These are phyloP conservation scores for Chlamydomonas sp. DNA, from an alignment of 139 green algal species.

Conservation along the genomic window DNA sequence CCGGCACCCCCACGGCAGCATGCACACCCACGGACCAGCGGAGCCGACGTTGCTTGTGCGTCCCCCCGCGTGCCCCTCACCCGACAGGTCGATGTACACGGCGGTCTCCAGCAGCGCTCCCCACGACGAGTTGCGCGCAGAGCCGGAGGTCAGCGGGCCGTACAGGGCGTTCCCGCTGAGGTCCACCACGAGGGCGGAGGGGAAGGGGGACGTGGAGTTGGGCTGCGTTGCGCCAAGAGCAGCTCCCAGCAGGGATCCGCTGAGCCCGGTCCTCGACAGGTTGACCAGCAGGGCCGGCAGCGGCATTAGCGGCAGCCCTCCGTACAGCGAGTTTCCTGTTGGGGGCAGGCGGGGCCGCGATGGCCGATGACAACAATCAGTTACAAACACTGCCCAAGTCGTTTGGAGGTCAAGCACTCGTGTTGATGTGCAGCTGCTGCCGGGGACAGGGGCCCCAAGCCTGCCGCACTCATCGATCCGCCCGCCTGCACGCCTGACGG, in stretches of 20 bases:
- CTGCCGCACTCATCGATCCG: too few relatives aligned
- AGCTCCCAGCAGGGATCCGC: neutral
- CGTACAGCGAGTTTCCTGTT: neutral
- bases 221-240: neutral
- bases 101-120: neutral
- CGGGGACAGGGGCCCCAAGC: too few relatives aligned
- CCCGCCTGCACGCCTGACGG: too few relatives aligned
- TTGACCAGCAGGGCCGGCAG: constrained; percentile 1
- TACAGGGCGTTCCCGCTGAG: neutral
- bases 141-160: neutral
- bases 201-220: neutral
- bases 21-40: too few relatives aligned
- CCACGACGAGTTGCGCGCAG: neutral
- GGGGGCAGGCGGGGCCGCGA: neutral
- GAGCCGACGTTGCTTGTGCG: too few relatives aligned
- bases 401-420: too few relatives aligned
- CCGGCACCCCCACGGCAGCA: too few relatives aligned
- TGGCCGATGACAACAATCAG: neutral
- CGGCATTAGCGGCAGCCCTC: neutral
- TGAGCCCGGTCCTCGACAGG: neutral
- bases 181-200: neutral
- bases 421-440: too few relatives aligned
- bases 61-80: neutral
- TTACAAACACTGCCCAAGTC: too few relatives aligned
- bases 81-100: neutral